phyloP scores from a whole-genome alignment of 2,329 filamentous ascomycete genomes.

The Fusarium pininemorale region DNA sequence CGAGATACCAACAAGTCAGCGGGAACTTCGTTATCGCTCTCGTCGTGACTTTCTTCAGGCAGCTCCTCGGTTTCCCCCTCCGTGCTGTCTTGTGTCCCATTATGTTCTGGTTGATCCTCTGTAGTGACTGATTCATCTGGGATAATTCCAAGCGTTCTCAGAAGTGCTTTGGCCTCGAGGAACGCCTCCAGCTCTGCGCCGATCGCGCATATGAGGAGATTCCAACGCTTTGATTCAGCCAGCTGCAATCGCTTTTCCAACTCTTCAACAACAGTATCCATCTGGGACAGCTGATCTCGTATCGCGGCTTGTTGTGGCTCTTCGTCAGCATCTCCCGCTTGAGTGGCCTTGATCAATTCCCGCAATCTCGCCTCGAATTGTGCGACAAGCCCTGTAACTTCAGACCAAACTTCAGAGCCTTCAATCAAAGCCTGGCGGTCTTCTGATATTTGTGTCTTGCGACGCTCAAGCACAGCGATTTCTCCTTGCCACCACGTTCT shows the following conservation, averaged over 20 bases:
- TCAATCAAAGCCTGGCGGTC: slow-evolving; percentile 74
- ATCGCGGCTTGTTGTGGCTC: slow-evolving; percentile 51
- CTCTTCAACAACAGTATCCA: slow-evolving; percentile 64
- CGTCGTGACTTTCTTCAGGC: slow-evolving; percentile 35
- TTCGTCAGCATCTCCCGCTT: slow-evolving; percentile 45
- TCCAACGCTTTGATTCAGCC: slow-evolving; percentile 74
- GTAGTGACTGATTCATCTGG: slow-evolving; percentile 10
- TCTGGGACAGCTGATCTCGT: slow-evolving; percentile 60
- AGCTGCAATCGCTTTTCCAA: slow-evolving; percentile 63
- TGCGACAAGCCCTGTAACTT: slow-evolving; percentile 66
- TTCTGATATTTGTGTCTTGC: slow-evolving; percentile 64
- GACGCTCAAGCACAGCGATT: slow-evolving; percentile 62
- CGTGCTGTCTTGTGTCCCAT: neutral
- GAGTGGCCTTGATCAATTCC: slow-evolving; percentile 57
- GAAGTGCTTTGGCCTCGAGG: slow-evolving; percentile 65
- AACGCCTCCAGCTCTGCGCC: slow-evolving; percentile 78
- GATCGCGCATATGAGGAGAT: slow-evolving; percentile 77
- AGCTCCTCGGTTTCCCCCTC: neutral
- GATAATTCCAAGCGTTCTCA: slow-evolving; percentile 46
- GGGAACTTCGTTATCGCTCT: slow-evolving; percentile 56
- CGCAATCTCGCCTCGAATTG: slow-evolving; percentile 73
- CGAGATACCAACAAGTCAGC: slow-evolving; percentile 51
- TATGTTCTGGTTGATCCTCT: neutral
- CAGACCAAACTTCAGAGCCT: slow-evolving; percentile 73
- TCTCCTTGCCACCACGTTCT: slow-evolving; percentile 76